phyloP scores from a whole-genome alignment of 306 rosid species.

The Datisca glomerata region DNA sequence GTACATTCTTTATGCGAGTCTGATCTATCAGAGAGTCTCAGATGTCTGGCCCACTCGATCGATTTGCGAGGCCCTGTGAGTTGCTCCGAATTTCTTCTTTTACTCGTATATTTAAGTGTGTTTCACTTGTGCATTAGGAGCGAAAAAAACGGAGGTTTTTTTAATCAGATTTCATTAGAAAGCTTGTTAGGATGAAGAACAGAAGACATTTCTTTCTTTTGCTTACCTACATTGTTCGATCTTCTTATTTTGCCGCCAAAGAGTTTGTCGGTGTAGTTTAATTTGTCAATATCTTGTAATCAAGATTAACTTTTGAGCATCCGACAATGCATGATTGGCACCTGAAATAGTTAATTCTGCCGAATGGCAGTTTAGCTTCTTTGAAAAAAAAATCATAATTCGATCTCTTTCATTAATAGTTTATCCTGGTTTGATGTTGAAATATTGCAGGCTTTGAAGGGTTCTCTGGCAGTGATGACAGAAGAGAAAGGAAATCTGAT shows the following conservation, averaged over 20 bases:
- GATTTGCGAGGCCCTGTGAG: constrained; percentile 17
- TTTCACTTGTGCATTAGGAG: neutral
- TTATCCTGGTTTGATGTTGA: constrained; percentile 1
- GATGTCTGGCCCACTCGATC: constrained; percentile 24
- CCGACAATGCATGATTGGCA: neutral
- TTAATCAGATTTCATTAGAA: no score
- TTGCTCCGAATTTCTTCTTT: neutral
- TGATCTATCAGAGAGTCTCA: constrained; percentile 37
- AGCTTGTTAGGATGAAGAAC: neutral
- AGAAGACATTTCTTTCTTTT: neutral
- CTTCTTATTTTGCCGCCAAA: neutral
- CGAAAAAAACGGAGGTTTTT: no score
- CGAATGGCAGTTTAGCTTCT: neutral
- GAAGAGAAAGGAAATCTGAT: constrained; percentile 77
- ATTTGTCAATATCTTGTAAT: neutral
- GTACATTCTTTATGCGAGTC: constrained; percentile 5
- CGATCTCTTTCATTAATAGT: neutral
- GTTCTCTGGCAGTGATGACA: constrained; percentile 87
- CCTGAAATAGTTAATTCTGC: constrained; percentile 1
- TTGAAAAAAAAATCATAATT: no score
- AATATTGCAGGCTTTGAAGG: constrained; percentile 76
- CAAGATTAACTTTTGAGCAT: neutral
- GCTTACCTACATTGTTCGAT: neutral
- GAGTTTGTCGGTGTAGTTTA: neutral
- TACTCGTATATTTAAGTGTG: no score